Base-by-base conservation (phyloP, 2,329 filamentous ascomycete genomes). In the Alternaria panax region DNA sequence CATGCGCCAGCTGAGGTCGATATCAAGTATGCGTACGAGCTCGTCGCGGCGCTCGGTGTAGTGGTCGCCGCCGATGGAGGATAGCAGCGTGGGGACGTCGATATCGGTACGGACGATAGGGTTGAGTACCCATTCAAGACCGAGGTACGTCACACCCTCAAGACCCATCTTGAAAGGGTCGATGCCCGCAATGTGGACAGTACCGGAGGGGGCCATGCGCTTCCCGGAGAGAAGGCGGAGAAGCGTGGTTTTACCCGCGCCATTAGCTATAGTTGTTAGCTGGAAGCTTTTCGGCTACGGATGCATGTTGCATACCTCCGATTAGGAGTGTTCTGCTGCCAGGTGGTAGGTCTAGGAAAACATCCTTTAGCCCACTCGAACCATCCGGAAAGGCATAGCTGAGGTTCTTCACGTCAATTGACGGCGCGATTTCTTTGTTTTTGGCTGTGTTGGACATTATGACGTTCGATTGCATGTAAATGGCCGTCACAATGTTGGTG, bases 121-220 rank as follows among this genome's bases (percentile, higher is more conserved):
- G 82, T 98, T 98, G 9, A 99, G 86, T 3, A 98, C 95, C 95
- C 95, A 99, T 83, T 99, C 95, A 0, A 97, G 87, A 1, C 95
- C 95, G 7, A 99, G 90, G 79, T 99, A 99, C 22, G 94, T 98
- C 30, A 99, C 94, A 63, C 95, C 95, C 80, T 97, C 92, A 27
- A 97, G 87, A 11, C 90, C 88, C 34, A 93, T 86, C 78, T 92
- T 91, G 86, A 99, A 99, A 8, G 95, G 95, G 79, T 99, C 95
- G 48, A 92, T 87, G 64, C 91, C 92, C 48, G 87, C 90, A 63
- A 99, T 89, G 71, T 82, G 83, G 77, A 99, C 91, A 65, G 89
- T 88, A 74, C 86, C 83, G 53, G 83, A 81, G 0, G 95, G 94
- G 1, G 94, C 91, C 72, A 99, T 91, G 57, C 93, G 92, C 83